phyloP scores from a whole-genome alignment of 768 basidiomycete genomes.

The Russula earlei region DNA sequence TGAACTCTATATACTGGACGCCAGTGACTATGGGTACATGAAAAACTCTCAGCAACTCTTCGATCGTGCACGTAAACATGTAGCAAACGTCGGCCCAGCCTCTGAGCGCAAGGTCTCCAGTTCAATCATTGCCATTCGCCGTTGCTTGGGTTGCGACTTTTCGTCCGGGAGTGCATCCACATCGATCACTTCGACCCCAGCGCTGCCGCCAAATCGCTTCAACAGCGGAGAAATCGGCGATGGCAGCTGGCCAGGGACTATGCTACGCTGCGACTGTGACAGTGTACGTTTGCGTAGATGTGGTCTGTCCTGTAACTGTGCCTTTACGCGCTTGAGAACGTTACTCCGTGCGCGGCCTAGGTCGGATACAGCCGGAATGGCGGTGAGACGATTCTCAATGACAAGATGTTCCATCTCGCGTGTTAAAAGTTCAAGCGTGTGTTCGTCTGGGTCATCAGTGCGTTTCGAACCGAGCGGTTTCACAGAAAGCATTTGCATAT shows the following conservation, averaged over 20 bases:
- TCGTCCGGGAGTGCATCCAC: conserved; percentile 15
- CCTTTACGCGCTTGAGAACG: conserved; percentile 9
- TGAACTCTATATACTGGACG: no score
- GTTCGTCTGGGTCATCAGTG: conserved; percentile 3
- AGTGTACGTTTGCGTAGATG: conserved; percentile 6
- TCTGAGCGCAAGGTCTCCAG: not conserved
- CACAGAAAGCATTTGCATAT: conserved; percentile 8
- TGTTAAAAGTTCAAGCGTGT: conserved; percentile 14
- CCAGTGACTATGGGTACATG: not conserved
- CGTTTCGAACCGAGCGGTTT: not conserved
- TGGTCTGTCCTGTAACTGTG: conserved; percentile 1
- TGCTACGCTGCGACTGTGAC: conserved; percentile 15
- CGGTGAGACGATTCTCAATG: conserved; percentile 15
- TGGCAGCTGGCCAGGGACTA: conserved; percentile 2
- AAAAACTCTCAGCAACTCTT: conserved; percentile 14
- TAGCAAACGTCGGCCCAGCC: not conserved
- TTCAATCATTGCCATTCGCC: not conserved
- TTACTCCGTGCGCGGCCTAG: conserved; percentile 11
- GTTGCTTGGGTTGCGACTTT: not conserved
- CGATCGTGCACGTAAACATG: conserved; percentile 11
- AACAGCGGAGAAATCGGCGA: conserved; percentile 10
- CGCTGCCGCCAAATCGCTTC: not conserved
- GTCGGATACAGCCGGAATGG: conserved; percentile 8
- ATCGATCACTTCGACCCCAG: conserved; percentile 10
- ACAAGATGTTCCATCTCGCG: conserved; percentile 20